A percentile compares a stretch with the other conserved stretches of the same genome.
Evolutionary conservation across 2,329 filamentous ascomycete species (phyloP).

Genomic region (Didymellaceae sp.): DNA sequence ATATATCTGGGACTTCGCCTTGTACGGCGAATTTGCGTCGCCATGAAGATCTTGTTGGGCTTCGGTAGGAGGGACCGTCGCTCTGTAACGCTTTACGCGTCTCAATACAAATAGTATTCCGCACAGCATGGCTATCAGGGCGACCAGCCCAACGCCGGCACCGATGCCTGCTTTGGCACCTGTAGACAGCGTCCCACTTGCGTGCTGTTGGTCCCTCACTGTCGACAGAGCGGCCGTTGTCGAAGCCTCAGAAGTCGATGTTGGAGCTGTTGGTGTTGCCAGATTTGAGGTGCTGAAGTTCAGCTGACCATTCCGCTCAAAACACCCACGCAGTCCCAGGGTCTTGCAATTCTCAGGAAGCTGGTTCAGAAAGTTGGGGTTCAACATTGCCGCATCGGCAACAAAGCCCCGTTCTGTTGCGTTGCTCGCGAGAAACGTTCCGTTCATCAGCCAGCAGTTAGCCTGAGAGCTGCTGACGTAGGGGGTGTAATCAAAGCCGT

Average conservation of each 20-base stretch:
- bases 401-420: neutral
- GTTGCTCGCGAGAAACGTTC: constrained; percentile 1
- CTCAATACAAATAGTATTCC: neutral
- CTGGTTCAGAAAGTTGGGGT: neutral
- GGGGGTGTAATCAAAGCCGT: constrained; percentile 17
- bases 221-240: neutral
- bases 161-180: neutral
- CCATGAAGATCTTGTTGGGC: neutral
- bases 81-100: neutral
- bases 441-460: constrained; percentile 20
- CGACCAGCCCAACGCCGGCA: neutral
- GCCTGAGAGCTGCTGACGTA: neutral
- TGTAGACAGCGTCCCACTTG: neutral
- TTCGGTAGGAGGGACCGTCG: too few species aligned
- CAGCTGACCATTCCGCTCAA: neutral
- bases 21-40: neutral
- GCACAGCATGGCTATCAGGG: neutral
- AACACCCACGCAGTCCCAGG: neutral
- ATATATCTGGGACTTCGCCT: neutral
- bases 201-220: neutral
- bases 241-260: neutral
- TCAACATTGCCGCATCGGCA: constrained; percentile 13
- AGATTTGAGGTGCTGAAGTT: neutral
- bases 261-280: neutral
- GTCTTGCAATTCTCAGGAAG: neutral